Conservation (phyloP, 2,329 filamentous ascomycete genomes). For the Nigrospora sphaerica region DNA sequence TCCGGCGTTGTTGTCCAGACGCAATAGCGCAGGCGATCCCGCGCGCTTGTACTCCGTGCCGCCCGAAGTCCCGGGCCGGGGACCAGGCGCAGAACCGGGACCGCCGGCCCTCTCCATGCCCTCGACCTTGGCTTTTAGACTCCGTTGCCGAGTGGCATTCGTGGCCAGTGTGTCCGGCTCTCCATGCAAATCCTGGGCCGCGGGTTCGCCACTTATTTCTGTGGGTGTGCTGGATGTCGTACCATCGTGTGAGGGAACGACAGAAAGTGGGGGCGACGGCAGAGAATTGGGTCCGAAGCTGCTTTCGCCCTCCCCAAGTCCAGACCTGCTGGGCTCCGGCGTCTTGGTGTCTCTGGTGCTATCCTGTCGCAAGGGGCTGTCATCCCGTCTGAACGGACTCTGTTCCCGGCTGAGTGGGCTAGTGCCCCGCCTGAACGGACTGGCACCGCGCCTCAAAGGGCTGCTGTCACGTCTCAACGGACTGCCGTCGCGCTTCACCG, state of each 20-base stretch:
- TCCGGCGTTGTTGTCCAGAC: no score
- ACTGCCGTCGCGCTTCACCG: no score
- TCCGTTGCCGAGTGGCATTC: conserved; percentile 35
- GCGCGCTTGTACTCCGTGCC: background rate
- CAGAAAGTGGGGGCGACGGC: conserved; percentile 35
- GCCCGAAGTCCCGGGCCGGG: conserved; percentile 14
- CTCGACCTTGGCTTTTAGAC: conserved; percentile 42
- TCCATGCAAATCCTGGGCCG: conserved; percentile 40
- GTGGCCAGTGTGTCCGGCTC: conserved; percentile 44
- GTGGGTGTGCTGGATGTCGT: conserved; percentile 13
- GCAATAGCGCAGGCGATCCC: no score
- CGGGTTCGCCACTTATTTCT: conserved; percentile 25
- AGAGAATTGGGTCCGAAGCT: conserved; percentile 23
- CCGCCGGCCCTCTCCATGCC: background rate
- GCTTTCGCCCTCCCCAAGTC: conserved; percentile 5
- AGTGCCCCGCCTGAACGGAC: no score
- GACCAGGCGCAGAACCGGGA: background rate
- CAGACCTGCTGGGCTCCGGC: conserved; percentile 8
- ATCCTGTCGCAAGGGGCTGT: no score
- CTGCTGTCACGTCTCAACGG: no score
- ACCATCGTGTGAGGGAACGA: conserved; percentile 31
- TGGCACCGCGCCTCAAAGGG: no score
- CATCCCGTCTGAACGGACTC: no score
- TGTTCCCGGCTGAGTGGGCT: no score
- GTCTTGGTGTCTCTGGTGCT: no score